A percentile compares a stretch with the other conserved stretches of the same genome.
Conservation (phyloP, 805 yeast species). For the Sungouiozyma ichnusensis region DNA sequence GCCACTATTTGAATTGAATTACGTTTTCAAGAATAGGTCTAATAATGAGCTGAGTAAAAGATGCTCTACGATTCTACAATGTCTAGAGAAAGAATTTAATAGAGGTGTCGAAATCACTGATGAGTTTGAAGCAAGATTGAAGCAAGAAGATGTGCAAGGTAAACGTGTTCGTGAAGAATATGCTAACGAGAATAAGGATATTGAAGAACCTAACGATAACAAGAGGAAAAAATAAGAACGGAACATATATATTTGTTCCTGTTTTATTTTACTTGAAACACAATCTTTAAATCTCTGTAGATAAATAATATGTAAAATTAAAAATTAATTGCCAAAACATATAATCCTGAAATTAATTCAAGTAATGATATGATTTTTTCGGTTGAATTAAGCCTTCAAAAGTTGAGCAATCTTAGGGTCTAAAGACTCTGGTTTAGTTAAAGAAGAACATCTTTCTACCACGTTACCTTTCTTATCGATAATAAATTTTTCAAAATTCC, state of each 20-base stretch:
- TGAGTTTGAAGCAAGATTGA: slow-evolving; percentile 17
- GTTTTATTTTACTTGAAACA: no score
- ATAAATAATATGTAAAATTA: no score
- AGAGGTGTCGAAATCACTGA: slow-evolving; percentile 23
- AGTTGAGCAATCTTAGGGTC: slow-evolving; percentile 49
- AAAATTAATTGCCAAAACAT: no score
- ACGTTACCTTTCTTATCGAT: slow-evolving; percentile 47
- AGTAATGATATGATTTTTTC: background rate
- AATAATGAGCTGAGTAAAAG: slow-evolving; percentile 72
- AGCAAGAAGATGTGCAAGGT: slow-evolving; percentile 23
- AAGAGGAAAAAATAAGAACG: slow-evolving; percentile 2
- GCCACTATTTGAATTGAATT: slow-evolving; percentile 77
- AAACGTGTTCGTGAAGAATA: slow-evolving; percentile 17
- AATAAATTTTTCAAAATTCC: slow-evolving; percentile 74
- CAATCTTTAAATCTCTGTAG: no score
- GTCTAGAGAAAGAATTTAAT: slow-evolving; percentile 63
- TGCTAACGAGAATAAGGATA: slow-evolving; percentile 7
- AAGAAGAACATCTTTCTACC: slow-evolving; percentile 50
- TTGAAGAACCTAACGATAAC: slow-evolving; percentile 4
- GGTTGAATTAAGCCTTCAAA: slow-evolving; percentile 23
- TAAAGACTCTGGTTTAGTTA: slow-evolving; percentile 55
- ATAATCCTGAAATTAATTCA: no score
- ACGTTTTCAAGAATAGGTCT: slow-evolving; percentile 73
- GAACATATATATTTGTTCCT: no score
- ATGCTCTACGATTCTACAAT: slow-evolving; percentile 64